Evolutionary conservation across 2,329 filamentous ascomycete species (phyloP).

Genomic region (Penicillium verrucosum): DNA sequence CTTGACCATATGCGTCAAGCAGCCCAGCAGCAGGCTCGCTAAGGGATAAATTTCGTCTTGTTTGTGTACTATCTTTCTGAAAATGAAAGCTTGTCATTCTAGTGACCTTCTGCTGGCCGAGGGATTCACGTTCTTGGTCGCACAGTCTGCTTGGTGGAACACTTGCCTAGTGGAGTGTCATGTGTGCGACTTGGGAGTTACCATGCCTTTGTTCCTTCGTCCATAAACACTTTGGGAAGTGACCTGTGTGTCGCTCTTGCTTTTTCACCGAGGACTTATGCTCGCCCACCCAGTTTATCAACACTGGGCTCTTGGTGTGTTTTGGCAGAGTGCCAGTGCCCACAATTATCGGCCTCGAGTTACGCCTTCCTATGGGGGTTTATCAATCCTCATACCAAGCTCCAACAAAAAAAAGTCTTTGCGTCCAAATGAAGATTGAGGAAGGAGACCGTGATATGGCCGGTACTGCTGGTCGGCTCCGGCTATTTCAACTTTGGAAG

Average conservation of each 20-base stretch:
- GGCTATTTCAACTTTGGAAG: background rate
- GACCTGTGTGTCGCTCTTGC: background rate
- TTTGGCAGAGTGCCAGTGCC: background rate
- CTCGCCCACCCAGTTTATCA: background rate
- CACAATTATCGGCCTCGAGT: background rate
- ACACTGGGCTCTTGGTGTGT: background rate
- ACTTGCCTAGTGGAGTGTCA: background rate
- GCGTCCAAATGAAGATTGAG: background rate
- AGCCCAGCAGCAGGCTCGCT: constrained; percentile 35
- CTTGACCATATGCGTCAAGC: constrained; percentile 55
- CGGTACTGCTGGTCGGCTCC: constrained; percentile 1
- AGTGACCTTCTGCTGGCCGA: background rate
- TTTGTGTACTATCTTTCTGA: background rate
- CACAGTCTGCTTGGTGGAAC: constrained; percentile 2
- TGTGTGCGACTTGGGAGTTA: background rate
- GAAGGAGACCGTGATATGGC: background rate
- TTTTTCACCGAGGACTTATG: background rate
- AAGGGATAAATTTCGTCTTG: constrained; percentile 2
- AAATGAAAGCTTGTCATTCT: background rate
- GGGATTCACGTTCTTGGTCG: background rate
- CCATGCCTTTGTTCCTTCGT: background rate
- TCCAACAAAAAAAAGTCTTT: background rate
- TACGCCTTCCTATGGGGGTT: background rate
- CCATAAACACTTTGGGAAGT: background rate
- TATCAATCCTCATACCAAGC: background rate